Evolutionary conservation across 2,329 filamentous ascomycete genomes (phyloP), one percentile per base, ranked within the genome.

Genomic region (Talaromyces piceae): DNA sequence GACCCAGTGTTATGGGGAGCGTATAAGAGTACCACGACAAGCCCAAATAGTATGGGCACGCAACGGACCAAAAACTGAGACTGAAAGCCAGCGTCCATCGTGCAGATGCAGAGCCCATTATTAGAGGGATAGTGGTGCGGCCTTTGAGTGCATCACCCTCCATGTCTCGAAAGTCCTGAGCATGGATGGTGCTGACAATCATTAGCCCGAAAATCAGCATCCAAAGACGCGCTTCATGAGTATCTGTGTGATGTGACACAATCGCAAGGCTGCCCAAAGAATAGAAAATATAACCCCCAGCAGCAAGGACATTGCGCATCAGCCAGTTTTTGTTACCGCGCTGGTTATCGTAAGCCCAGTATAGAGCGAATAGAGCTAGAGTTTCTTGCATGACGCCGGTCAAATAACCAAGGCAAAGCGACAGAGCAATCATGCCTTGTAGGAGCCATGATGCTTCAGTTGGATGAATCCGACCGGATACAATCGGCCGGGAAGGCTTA

Each of bases 111-210:
- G 51, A 37, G 28, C 51, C 51, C 51, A 53, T 45, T 4, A 53
- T 44, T 8, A 53, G 46, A 13, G 51, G 51, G 13, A 53, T 6
- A 1, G 51, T 53, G 2, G 51, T 47, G 5, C 51, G 51, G 2
- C 51, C 51, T 13, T 53, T 53, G 31, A 49, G 47, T 18, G 23
- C 30, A 26, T 53, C 51, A 26, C 51, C 51, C 8, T 53, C 51
- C 47, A 53, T 53, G 11, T 53, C 51, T 28, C 51, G 51, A 4
- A 53, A 53, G 31, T 53, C 51, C 23, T 53, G 51, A n/a, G 51
- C 51, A n/a, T 53, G 51, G 43, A 53, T 53, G 41, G 51, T 53
- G 6, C 30, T 53, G 25, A 53, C 20, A n/a, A 53, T 53, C 25
- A 53, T 43, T 5, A 53, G 39, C 12, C 51, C 51, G 20, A 53